A percentile compares a stretch with the other conserved stretches of the same genome.
Conservation (phyloP, 73 alveolate genomes). For the Tetrahymena malaccensis region DNA sequence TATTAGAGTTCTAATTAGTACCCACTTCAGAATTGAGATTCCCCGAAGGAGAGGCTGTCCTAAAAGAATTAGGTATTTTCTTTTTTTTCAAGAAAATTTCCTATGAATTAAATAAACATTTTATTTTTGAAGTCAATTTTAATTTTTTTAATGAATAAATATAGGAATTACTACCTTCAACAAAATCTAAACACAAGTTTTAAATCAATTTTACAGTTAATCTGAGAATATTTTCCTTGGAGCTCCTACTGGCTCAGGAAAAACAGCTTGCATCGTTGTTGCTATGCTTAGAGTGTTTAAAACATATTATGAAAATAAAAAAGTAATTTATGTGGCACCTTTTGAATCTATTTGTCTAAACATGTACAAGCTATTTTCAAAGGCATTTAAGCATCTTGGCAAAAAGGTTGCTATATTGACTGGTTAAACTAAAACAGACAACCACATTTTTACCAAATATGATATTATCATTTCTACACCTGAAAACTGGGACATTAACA, state of each 20-base stretch:
- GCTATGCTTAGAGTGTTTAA: conserved; percentile 74
- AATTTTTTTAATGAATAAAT: too few relatives aligned
- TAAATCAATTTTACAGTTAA: conserved; percentile 61
- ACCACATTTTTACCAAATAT: conserved; percentile 32
- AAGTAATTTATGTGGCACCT: conserved; percentile 64
- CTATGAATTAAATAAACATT: too few relatives aligned
- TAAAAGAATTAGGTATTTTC: conserved; percentile 26
- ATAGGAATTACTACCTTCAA: conserved; percentile 50
- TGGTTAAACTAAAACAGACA: conserved; percentile 43
- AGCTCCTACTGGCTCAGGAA: conserved; percentile 82
- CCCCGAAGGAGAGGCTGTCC: conserved; percentile 30
- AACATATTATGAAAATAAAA: conserved; percentile 49
- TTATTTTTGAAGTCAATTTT: background rate
- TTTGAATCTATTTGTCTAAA: conserved; percentile 27
- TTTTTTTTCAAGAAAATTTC: too few relatives aligned
- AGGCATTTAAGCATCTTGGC: conserved; percentile 5
- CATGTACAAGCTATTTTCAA: conserved; percentile 37
- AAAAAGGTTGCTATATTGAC: conserved; percentile 38
- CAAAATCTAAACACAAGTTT: conserved; percentile 84
- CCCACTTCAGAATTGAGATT: conserved; percentile 23
- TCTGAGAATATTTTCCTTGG: conserved; percentile 90
- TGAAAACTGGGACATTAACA: conserved; percentile 76
- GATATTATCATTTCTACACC: conserved; percentile 48
- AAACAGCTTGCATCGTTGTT: conserved; percentile 72
- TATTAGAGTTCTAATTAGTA: conserved; percentile 28